Evolutionary conservation across 768 basidiomycete genomes (phyloP), one percentile per base, ranked within the genome.

Genomic region (Favolaschia claudopus): DNA sequence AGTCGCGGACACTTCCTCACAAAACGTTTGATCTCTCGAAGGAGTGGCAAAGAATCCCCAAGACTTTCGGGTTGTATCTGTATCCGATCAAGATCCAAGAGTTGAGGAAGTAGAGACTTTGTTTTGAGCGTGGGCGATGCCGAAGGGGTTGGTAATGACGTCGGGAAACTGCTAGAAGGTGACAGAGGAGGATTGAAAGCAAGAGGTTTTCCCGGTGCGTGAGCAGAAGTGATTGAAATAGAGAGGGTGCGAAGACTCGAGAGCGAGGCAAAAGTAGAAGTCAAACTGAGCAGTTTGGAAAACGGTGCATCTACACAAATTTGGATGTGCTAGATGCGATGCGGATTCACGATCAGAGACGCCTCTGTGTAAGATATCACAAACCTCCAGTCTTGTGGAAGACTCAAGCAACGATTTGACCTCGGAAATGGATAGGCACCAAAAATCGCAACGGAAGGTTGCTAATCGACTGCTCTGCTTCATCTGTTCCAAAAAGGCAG

Each of bases 381-480:
- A 44, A 53, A 74, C 77, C 69, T 74, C 68, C 27, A 79, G 60
- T 42, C 69, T 65, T 8, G 67, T 63, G 57, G 72, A 77, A 44
- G 61, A 67, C 48, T 77, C 77, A 17, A 78, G 62, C 7, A 78
- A 44, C 12, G 55, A 37, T 56, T 73, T 74, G 47, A 78, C 40
- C 56, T 78, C 72, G 27, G 71, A 63, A 31, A 72, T 63, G 25
- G 62, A 64, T 62, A 74, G 75, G 2, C 70, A 55, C 77, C 77
- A 78, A 73, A 76, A 79, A 60, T 79, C 77, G 55, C 76, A 77
- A 37, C 76, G 69, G 44, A 78, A 69, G n/a, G 54, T 54, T 12
- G 47, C 65, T 56, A 77, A 64, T 57, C 57, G 54, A 33, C 46
- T 54, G 28, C 58, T 67, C 33, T 68, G 67, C 20, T 50, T 67